Conservation (phyloP, 23 red algal genomes). For the Chondrus crispus region DNA sequence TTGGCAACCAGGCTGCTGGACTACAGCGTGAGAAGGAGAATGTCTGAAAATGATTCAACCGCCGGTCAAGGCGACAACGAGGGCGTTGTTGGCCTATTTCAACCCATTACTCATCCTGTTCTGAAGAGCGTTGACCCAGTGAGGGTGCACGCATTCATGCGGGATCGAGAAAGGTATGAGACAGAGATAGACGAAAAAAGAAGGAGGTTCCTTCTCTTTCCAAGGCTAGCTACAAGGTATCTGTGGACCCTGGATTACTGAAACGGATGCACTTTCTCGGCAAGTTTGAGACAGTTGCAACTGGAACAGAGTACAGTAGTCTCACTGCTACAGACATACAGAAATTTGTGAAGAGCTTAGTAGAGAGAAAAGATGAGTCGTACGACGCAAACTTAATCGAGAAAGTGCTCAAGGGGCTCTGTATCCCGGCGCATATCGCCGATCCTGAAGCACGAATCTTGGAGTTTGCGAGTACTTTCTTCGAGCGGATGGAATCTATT, state of each 20-base stretch:
- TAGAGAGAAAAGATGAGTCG: not conserved
- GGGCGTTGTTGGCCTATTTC: not conserved
- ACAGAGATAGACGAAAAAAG: not conserved
- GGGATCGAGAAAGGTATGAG: not conserved
- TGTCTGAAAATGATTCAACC: no score
- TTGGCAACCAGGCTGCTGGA: no score
- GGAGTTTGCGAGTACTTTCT: not conserved
- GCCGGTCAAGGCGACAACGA: no score
- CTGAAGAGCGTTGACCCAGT: not conserved
- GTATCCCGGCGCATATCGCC: slow-evolving; percentile 1
- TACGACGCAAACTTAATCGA: not conserved
- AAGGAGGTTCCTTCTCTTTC: not conserved
- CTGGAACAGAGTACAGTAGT: not conserved
- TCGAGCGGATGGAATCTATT: not conserved
- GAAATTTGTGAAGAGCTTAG: not conserved
- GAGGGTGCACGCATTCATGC: not conserved
- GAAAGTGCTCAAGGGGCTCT: not conserved
- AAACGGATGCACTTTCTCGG: not conserved
- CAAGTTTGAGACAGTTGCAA: slow-evolving; percentile 6
- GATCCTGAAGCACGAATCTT: not conserved
- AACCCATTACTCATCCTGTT: not conserved
- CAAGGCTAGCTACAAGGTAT: slow-evolving; percentile 2
- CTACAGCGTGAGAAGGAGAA: no score
- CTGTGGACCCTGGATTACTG: not conserved
- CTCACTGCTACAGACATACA: not conserved